Conservation (phyloP, 805 yeast species). For the Candida pseudoglaebosa region DNA sequence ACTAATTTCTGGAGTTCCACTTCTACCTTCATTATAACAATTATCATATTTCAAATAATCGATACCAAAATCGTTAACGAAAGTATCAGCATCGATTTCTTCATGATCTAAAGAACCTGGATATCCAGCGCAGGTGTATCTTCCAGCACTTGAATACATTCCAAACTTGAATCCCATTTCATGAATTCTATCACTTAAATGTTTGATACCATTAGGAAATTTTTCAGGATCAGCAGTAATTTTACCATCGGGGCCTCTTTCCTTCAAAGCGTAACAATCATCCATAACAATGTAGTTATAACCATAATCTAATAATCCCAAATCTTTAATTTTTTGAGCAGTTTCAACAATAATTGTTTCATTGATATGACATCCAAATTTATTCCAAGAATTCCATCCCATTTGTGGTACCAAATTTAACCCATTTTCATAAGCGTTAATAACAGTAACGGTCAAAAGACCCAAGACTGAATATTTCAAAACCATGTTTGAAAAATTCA, state of each 20-base stretch:
- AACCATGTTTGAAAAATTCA: neutral
- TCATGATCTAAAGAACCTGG: constrained; percentile 25
- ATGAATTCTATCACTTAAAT: constrained; percentile 20
- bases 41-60: constrained; percentile 29
- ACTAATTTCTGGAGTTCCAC: constrained; percentile 20
- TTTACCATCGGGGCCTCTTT: constrained; percentile 12
- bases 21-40: constrained; percentile 23
- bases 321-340: constrained; percentile 16
- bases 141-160: constrained; percentile 31
- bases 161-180: constrained; percentile 21
- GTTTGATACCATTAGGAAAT: constrained; percentile 1
- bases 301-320: constrained; percentile 22
- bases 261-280: constrained; percentile 23
- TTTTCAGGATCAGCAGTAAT: constrained; percentile 7
- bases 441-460: neutral
- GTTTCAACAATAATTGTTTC: constrained; percentile 17
- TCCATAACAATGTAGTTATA: constrained; percentile 25
- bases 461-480: neutral
- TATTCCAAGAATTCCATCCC: constrained; percentile 28
- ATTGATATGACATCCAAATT: constrained; percentile 22
- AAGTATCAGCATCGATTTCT: constrained; percentile 20
- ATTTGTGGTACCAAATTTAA: constrained; percentile 16
- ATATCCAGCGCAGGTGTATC: constrained; percentile 25
- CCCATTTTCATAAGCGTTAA: constrained; percentile 9
- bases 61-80: constrained; percentile 21